Conservation (phyloP, 441 rosid genomes). For the Iberis amara region DNA sequence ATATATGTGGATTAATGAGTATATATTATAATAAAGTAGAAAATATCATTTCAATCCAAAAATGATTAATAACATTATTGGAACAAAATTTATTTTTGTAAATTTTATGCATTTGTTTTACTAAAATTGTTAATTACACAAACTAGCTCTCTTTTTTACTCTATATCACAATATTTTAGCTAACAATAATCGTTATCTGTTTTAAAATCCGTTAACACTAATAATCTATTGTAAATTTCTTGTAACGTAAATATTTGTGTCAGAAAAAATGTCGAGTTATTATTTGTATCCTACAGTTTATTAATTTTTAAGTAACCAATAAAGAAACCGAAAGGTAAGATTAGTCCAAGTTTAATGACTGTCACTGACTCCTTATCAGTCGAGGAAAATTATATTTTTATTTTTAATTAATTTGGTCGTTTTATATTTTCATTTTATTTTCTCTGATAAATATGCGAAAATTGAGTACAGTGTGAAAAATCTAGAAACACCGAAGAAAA, state of each 20-base stretch:
- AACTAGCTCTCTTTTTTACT: neutral
- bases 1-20: too few relatives aligned
- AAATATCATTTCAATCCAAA: too few relatives aligned
- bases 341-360: slow-evolving; percentile 1
- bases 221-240: slow-evolving; percentile 21
- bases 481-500: too few relatives aligned
- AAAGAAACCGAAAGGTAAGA: slow-evolving; percentile 20
- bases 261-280: slow-evolving; percentile 22
- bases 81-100: too few relatives aligned
- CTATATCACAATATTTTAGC: neutral
- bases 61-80: too few relatives aligned
- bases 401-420: slow-evolving; percentile 7
- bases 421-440: neutral
- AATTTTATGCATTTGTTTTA: too few relatives aligned
- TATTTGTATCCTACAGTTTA: neutral
- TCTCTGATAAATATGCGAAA: slow-evolving; percentile 14
- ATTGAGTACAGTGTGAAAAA: slow-evolving; percentile 15
- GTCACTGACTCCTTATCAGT: slow-evolving; percentile 15
- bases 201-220: neutral
- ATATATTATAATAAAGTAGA: too few relatives aligned
- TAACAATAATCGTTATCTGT: neutral
- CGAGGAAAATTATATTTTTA: slow-evolving; percentile 3
- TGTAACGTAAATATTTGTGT: slow-evolving; percentile 20
- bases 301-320: neutral
- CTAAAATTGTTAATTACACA: too few relatives aligned